A percentile compares a stretch with the other conserved stretches of the same genome.
phyloP scores from a whole-genome alignment of 2,329 filamentous ascomycete genomes.

The Teratosphaeria pseudoeucalypti region DNA sequence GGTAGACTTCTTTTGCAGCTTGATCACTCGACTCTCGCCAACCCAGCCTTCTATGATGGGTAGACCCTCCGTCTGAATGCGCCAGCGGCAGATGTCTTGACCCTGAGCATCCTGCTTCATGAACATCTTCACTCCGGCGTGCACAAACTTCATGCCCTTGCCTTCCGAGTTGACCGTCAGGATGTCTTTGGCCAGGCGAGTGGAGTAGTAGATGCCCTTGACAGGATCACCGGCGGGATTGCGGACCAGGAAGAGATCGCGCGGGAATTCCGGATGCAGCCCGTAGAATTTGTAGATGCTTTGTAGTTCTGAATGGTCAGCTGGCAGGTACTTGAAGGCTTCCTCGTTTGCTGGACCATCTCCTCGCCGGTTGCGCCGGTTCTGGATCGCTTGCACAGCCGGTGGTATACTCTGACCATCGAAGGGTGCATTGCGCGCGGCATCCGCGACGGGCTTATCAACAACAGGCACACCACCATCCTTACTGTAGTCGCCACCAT shows the following conservation, averaged over 20 bases:
- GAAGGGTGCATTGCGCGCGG: constrained; percentile 15
- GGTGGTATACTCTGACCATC: constrained; percentile 12
- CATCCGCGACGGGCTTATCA: constrained; percentile 11
- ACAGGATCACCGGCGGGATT: constrained; percentile 80
- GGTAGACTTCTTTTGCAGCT: constrained; percentile 66
- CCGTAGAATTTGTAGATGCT: constrained; percentile 77
- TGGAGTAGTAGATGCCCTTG: constrained; percentile 96
- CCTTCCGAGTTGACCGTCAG: constrained; percentile 71
- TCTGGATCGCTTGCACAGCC: constrained; percentile 4
- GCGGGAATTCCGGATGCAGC: constrained; percentile 72
- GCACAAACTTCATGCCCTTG: constrained; percentile 86
- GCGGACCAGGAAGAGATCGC: constrained; percentile 88
- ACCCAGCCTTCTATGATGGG: constrained; percentile 86
- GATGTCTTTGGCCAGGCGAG: constrained; percentile 72
- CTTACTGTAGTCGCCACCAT: constrained; percentile 2
- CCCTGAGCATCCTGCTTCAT: constrained; percentile 93
- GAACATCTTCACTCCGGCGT: constrained; percentile 97
- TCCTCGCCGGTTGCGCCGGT: constrained; percentile 10
- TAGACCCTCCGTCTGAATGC: constrained; percentile 90
- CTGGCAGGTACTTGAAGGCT: constrained; percentile 80
- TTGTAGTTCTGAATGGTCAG: constrained; percentile 64
- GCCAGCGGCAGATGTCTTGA: constrained; percentile 80
- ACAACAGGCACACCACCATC: constrained; percentile 4
- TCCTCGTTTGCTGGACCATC: constrained; percentile 59
- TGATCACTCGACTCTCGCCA: constrained; percentile 63